phyloP scores from a whole-genome alignment of 164 flowering plant species.

The Platanus orientalis region DNA sequence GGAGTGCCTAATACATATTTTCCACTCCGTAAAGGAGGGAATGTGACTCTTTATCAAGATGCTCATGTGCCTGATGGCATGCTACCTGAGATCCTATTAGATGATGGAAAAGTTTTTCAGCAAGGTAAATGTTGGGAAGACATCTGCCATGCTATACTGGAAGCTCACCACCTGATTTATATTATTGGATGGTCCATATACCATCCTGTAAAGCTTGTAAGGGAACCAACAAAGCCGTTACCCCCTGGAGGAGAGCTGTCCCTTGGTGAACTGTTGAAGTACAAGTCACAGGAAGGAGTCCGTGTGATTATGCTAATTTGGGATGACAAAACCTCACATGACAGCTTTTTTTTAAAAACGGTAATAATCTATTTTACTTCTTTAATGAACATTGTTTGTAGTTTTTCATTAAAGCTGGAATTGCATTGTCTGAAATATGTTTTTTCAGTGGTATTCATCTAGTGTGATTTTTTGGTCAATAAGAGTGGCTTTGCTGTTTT shows the following conservation, averaged over 20 bases:
- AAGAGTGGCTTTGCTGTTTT: not conserved
- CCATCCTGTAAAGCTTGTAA: conserved; percentile 54
- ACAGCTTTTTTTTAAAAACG: conserved; percentile 51
- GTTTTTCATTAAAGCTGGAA: not conserved
- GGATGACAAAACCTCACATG: conserved; percentile 78
- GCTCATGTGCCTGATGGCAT: conserved; percentile 51
- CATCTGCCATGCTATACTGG: conserved; percentile 66
- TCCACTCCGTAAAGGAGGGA: conserved; percentile 60
- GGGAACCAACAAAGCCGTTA: conserved; percentile 57
- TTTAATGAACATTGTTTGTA: not conserved
- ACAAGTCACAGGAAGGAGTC: conserved; percentile 69
- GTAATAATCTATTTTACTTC: conserved; percentile 22
- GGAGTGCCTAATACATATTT: conserved; percentile 66
- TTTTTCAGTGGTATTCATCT: too few species aligned
- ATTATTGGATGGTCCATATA: conserved; percentile 64
- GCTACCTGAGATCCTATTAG: conserved; percentile 52
- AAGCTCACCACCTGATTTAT: conserved; percentile 60
- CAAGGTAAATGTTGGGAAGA: conserved; percentile 70
- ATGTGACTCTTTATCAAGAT: conserved; percentile 69
- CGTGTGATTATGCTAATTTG: conserved; percentile 56
- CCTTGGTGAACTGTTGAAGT: conserved; percentile 61
- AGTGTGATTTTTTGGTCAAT: too few species aligned
- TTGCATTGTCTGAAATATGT: not conserved
- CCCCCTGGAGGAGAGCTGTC: conserved; percentile 58
- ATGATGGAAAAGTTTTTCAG: conserved; percentile 40